Evolutionary conservation across 2,329 filamentous ascomycete species (phyloP).

Genomic region (Verticillium zaregamsianum): DNA sequence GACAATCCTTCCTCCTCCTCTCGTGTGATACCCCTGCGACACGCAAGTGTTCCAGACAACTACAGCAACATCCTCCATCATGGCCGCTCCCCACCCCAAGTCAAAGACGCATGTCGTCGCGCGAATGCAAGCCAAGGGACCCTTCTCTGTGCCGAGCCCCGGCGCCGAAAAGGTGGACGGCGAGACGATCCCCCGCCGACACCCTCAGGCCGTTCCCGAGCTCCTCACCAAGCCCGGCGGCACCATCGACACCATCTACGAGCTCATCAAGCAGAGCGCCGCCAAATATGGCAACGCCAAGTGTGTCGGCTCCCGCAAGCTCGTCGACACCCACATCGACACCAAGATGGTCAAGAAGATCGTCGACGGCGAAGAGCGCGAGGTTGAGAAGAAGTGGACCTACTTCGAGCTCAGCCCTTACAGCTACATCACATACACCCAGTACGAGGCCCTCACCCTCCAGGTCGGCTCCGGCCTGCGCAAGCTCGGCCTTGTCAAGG

Average conservation of each 20-base stretch:
- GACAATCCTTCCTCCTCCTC: neutral
- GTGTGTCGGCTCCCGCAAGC: conserved; percentile 64
- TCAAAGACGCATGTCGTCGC: conserved; percentile 19
- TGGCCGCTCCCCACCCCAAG: neutral
- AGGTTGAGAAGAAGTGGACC: conserved; percentile 84
- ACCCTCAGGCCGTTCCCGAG: conserved; percentile 56
- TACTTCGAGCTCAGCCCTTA: conserved; percentile 82
- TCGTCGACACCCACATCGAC: conserved; percentile 75
- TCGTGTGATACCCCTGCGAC: neutral
- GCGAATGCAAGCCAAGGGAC: conserved; percentile 53
- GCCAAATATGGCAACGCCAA: conserved; percentile 61
- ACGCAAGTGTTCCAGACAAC: neutral
- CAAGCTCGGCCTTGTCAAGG: conserved; percentile 64
- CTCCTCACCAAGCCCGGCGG: conserved; percentile 58
- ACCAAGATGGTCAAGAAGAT: conserved; percentile 89
- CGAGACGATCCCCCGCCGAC: conserved; percentile 71
- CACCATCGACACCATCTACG: conserved; percentile 68
- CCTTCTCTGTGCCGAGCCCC: conserved; percentile 66
- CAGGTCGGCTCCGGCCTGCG: conserved; percentile 67
- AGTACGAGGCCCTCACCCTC: conserved; percentile 69
- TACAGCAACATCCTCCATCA: neutral
- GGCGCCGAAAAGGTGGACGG: conserved; percentile 60
- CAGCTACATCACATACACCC: conserved; percentile 70
- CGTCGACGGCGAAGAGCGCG: conserved; percentile 71
- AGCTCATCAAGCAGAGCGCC: conserved; percentile 67